Evolutionary conservation across 257 asterid genomes (phyloP), one percentile per base, ranked within the genome.

Genomic region (Paulownia fortunei): DNA sequence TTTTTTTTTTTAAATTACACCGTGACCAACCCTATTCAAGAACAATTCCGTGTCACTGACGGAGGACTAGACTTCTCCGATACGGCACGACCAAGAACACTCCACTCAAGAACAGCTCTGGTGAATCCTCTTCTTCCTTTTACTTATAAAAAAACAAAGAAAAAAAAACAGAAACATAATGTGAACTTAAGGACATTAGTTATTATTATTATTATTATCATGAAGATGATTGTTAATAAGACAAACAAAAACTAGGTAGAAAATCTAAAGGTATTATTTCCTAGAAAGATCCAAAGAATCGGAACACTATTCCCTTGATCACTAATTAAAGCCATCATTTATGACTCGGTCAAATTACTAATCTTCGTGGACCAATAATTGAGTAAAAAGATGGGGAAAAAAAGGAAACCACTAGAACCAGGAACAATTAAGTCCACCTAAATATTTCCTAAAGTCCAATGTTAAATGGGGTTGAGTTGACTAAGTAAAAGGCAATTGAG

Each of bases 321-420:
- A 8, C 27, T 42, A 52, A 23, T 56, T 19, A 41, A 8, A 74
- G 78, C 75, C 87, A 77, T 73, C 82, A 44, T 70, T 74, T 24
- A 42, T 46, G 87, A 81, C 85, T 18, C 12, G 56, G 83, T 84
- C 83, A 69, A 74, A 69, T 21, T 23, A 4, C 42, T 16, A 34
- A 12, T 67, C n/a, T 34, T 27, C 8, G 74, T 51, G 79, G 73
- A 65, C n/a, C 73, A 47, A 63, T 76, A 11, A 19, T 32, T 32
- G 42, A 21, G n/a, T 39, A n/a, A 11, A 58, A 37, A 59, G 41
- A 11, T 16, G 59, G 58, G 52, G 19, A 9, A 5, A 5, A 51
- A 52, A 63, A 55, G 72, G 49, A 52, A 39, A 63, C 54, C 60
- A 70, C 27, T 41, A 30, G 36, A 65, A 73, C 39, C 69, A 2